Conservation (phyloP, 1,284 basidiomycete genomes). For the Naganishia albida region DNA sequence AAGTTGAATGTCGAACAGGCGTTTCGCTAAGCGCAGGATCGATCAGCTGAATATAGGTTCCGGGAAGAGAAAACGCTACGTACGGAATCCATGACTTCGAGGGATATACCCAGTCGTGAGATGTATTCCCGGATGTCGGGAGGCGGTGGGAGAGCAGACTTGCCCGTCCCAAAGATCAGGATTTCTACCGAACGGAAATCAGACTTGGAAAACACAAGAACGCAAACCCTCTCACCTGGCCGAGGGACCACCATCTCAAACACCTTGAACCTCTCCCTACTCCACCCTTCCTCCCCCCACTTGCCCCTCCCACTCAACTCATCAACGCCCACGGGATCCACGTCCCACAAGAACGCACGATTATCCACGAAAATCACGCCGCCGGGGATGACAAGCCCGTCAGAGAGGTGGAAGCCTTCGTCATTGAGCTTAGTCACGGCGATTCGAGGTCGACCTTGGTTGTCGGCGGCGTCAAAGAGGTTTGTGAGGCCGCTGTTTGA, state of each 20-base stretch:
- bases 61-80: slow-evolving; percentile 43
- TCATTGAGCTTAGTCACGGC: slow-evolving; percentile 46
- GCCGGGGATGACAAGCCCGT: slow-evolving; percentile 72
- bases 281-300: slow-evolving; percentile 63
- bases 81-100: slow-evolving; percentile 94
- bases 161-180: slow-evolving; percentile 83
- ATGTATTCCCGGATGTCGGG: slow-evolving; percentile 68
- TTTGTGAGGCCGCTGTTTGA: slow-evolving; percentile 35
- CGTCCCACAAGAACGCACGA: slow-evolving; percentile 86
- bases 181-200: slow-evolving; percentile 64
- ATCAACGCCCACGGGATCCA: slow-evolving; percentile 63
- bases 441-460: slow-evolving; percentile 38
- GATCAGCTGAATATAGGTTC: not conserved
- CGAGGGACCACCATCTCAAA: slow-evolving; percentile 79
- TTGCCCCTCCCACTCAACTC: slow-evolving; percentile 39
- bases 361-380: slow-evolving; percentile 83
- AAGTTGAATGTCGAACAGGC: slow-evolving; percentile 94
- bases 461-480: slow-evolving; percentile 39
- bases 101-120: slow-evolving; percentile 76
- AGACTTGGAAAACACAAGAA: not conserved
- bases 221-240: slow-evolving; percentile 66
- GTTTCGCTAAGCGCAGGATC: slow-evolving; percentile 63
- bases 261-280: slow-evolving; percentile 69
- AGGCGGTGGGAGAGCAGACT: slow-evolving; percentile 70
- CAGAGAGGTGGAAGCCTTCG: slow-evolving; percentile 53